Evolutionary conservation across 495 filamentous ascomycete species (phyloP).

Genomic region (Xylaria intraflava): DNA sequence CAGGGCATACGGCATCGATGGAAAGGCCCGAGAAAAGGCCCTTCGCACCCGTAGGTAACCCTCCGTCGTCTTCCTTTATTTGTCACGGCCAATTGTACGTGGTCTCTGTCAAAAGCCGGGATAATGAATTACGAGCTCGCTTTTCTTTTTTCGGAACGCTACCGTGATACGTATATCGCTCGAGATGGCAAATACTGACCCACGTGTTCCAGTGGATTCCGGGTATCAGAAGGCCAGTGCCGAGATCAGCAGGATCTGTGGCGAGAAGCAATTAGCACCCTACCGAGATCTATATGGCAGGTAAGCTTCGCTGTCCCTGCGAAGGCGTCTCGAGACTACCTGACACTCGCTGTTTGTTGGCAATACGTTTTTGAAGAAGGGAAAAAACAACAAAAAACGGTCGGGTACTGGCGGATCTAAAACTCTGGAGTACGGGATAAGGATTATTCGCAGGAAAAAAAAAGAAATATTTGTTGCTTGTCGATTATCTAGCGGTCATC

Average conservation of each 20-base stretch:
- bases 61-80: neutral
- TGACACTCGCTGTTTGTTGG: too few relatives aligned
- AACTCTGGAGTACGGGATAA: too few relatives aligned
- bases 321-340: neutral
- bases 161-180: neutral
- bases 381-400: too few relatives aligned
- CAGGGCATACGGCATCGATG: slow-evolving; percentile 10
- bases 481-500: too few relatives aligned
- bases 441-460: too few relatives aligned
- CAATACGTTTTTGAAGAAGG: too few relatives aligned
- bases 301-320: neutral
- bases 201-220: slow-evolving; percentile 7
- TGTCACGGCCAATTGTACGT: neutral
- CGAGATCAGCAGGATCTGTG: slow-evolving; percentile 11
- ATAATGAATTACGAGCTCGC: neutral
- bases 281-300: slow-evolving; percentile 13
- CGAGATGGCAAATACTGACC: neutral
- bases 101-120: neutral
- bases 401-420: neutral
- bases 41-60: slow-evolving; percentile 8
- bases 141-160: neutral
- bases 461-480: too few relatives aligned
- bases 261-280: slow-evolving; percentile 12
- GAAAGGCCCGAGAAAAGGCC: slow-evolving; percentile 11
- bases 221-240: slow-evolving; percentile 12